These are phyloP conservation scores for Alternaria incomplexa DNA, from an alignment of 2,329 filamentous ascomycete genomes.

Conservation along the genomic window DNA sequence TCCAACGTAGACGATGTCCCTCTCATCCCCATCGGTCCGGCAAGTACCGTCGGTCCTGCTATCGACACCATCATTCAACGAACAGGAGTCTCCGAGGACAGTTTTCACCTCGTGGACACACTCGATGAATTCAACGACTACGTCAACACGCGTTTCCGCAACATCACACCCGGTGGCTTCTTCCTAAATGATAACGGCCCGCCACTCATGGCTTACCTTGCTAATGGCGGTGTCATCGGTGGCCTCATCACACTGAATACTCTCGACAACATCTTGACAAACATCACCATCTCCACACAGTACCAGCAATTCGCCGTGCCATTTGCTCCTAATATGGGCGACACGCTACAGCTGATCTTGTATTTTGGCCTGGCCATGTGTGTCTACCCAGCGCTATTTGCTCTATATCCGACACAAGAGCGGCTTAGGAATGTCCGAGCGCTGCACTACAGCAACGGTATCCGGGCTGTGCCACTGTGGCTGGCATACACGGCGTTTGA, in stretches of 20 bases:
- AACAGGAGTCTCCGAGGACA: constrained; percentile 28
- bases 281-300: constrained; percentile 71
- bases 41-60: constrained; percentile 34
- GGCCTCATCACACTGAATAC: constrained; percentile 87
- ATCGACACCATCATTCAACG: constrained; percentile 37
- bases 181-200: constrained; percentile 70
- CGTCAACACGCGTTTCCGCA: constrained; percentile 67
- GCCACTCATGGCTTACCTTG: constrained; percentile 75
- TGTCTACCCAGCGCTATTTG: constrained; percentile 84
- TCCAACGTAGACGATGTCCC: constrained; percentile 27
- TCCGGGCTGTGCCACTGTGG: constrained; percentile 83
- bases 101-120: constrained; percentile 64
- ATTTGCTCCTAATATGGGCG: constrained; percentile 70
- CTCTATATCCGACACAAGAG: constrained; percentile 87
- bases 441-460: constrained; percentile 90
- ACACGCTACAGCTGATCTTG: constrained; percentile 77
- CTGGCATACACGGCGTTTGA: constrained; percentile 82
- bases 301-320: constrained; percentile 79
- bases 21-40: constrained; percentile 52
- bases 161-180: constrained; percentile 78
- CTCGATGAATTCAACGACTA: constrained; percentile 72
- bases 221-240: constrained; percentile 66
- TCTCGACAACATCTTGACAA: constrained; percentile 77
- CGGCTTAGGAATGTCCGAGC: constrained; percentile 78
- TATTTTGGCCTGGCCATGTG: constrained; percentile 82